phyloP scores from a whole-genome alignment of 2,329 filamentous ascomycete species.

The Venturia aucupariae region DNA sequence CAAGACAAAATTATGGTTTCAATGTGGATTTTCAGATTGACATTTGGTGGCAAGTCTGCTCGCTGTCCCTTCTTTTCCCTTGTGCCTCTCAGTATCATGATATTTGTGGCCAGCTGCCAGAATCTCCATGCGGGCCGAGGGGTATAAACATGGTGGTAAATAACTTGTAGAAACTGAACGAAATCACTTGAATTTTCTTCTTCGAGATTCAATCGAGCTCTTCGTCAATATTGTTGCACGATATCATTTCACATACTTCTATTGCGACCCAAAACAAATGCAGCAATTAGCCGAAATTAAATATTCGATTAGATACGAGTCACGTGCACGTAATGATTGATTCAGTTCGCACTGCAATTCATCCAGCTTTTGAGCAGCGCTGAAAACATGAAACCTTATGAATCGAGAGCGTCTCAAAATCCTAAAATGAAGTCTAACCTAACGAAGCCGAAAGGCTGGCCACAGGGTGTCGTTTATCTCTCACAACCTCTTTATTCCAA shows the following conservation, averaged over 20 bases:
- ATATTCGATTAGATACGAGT: no score
- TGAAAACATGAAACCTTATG: not conserved
- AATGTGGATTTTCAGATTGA: no score
- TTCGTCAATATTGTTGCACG: no score
- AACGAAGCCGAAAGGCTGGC: constrained; percentile 23
- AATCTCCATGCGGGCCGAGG: not conserved
- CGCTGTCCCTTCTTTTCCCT: not conserved
- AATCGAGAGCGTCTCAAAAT: not conserved
- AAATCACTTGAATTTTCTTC: no score
- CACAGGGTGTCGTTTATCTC: constrained; percentile 23
- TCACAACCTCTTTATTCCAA: constrained; percentile 24
- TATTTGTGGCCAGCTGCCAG: not conserved
- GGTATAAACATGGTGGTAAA: no score
- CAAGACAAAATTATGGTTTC: no score
- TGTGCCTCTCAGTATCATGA: not conserved
- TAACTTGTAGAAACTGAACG: no score
- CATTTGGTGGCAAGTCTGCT: no score
- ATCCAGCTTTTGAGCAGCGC: not conserved
- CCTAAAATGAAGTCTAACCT: not conserved
- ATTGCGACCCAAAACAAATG: no score
- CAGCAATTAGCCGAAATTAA: no score
- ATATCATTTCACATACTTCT: no score
- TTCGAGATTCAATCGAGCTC: no score
- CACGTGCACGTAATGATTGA: not conserved
- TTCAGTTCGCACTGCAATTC: not conserved